Evolutionary conservation across 2,329 filamentous ascomycete genomes (phyloP), one percentile per base, ranked within the genome.

Genomic region (Alternaria arbusti): DNA sequence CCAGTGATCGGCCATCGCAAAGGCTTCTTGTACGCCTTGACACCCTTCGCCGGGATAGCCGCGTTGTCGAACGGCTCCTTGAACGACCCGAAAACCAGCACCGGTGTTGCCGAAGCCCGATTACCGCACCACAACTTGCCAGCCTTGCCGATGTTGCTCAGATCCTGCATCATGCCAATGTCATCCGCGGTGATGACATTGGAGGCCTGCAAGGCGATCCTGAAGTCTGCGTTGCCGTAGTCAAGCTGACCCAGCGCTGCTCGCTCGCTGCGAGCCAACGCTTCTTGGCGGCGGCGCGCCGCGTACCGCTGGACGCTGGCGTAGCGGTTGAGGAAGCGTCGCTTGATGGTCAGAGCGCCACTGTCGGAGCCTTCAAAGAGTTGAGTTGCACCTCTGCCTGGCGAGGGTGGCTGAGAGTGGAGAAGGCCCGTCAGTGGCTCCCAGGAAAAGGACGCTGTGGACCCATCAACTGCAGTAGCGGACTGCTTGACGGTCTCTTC

Each of bases 261-360:
- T 6, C 23, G 17, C 20, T 56, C 57, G 5, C 50, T 52, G 4
- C 9, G 28, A 6, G 49, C 57, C 17, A 57, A 17, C 17, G 30
- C 32, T 9, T 59, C 60, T 22, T 59, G 15, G 20, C 47, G 26
- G 44, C 65, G 65, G 15, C 49, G 63, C 51, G 45, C 26, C 43
- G 68, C 65, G 45, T 64, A 64, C 10, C 56, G 30, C 30, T 63
- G 65, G 15, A 70, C 63, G 30, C 63, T 57, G 28, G 59, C 64
- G 57, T 59, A 66, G 28, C 67, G 65, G 13, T 43, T 20, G 11
- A 64, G 46, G 17, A 67, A 59, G 23, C 51, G 49, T 8, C 23
- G 47, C 57, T 50, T 67, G 20, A 67, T 28, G 9, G 55, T 61
- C 20, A 66, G 30, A 6, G 22, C 57, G 7, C 45, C 28, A 12